Conservation (phyloP, 305 asterid species). For the Euphrasia arctica region DNA sequence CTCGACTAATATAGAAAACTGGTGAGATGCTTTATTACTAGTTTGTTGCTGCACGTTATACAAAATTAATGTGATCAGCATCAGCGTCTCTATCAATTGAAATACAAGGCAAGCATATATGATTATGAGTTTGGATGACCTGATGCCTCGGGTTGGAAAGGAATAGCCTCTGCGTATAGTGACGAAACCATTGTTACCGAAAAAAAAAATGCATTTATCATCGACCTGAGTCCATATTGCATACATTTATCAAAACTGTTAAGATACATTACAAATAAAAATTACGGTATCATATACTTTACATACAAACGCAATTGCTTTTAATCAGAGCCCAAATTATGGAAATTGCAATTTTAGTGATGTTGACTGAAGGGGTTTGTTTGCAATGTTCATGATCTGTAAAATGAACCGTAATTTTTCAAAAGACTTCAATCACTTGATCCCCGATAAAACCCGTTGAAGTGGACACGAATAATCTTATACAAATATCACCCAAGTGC, state of each 20-base stretch:
- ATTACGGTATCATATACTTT: too few relatives aligned
- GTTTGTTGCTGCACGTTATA: constrained; percentile 24
- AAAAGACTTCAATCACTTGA: background rate
- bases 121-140: background rate
- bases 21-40: background rate
- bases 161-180: constrained; percentile 22
- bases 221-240: background rate
- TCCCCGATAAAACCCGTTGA: background rate
- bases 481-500: background rate
- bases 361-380: background rate
- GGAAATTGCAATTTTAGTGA: background rate
- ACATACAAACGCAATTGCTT: background rate
- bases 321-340: background rate
- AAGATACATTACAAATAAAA: too few relatives aligned
- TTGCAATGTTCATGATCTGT: background rate
- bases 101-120: background rate
- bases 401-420: background rate
- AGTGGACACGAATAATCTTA: background rate
- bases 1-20: too few relatives aligned
- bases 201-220: background rate
- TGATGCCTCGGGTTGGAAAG: background rate
- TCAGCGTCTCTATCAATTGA: too few relatives aligned
- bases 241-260: too few relatives aligned
- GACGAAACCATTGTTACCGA: background rate
- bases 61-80: constrained; percentile 23